Evolutionary conservation across 169 alveolate species (phyloP).

Genomic region (Cryptosporidium sp.): DNA sequence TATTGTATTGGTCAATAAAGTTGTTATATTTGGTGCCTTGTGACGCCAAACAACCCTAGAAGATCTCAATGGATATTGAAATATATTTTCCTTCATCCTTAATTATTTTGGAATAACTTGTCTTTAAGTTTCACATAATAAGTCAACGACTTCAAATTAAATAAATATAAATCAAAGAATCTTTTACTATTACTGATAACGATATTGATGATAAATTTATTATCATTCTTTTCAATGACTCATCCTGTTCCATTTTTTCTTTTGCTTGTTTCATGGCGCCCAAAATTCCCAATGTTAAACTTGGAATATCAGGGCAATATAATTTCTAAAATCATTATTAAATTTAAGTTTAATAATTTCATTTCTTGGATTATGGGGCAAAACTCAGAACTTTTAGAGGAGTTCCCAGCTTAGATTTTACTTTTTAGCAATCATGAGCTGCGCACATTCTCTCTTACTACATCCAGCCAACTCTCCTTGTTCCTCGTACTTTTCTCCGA

Average conservation of each 20-base stretch:
- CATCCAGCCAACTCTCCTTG: neutral
- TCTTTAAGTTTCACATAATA: neutral
- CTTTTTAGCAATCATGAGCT: neutral
- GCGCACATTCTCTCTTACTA: too few relatives aligned
- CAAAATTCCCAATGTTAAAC: conserved; percentile 48
- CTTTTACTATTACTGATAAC: conserved; percentile 24
- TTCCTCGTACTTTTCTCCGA: neutral
- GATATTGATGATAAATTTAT: conserved; percentile 20
- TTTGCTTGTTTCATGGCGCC: conserved; percentile 66
- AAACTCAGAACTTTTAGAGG: neutral
- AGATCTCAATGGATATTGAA: conserved; percentile 5
- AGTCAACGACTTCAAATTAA: neutral
- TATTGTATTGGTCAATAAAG: conserved; percentile 45
- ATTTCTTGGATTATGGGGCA: neutral
- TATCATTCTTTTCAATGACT: conserved; percentile 28
- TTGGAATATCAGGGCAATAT: conserved; percentile 50
- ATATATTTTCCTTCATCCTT: conserved; percentile 2
- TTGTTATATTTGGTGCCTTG: conserved; percentile 57
- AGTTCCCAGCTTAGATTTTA: neutral
- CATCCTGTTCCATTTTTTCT: conserved; percentile 10
- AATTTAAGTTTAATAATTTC: neutral
- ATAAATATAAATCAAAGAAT: conserved; percentile 25
- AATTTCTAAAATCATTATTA: neutral
- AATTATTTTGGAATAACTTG: neutral
- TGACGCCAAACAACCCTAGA: conserved; percentile 75